These are phyloP conservation scores for Aureobasidium lini DNA, from an alignment of 2,329 filamentous ascomycete genomes.

Conservation along the genomic window DNA sequence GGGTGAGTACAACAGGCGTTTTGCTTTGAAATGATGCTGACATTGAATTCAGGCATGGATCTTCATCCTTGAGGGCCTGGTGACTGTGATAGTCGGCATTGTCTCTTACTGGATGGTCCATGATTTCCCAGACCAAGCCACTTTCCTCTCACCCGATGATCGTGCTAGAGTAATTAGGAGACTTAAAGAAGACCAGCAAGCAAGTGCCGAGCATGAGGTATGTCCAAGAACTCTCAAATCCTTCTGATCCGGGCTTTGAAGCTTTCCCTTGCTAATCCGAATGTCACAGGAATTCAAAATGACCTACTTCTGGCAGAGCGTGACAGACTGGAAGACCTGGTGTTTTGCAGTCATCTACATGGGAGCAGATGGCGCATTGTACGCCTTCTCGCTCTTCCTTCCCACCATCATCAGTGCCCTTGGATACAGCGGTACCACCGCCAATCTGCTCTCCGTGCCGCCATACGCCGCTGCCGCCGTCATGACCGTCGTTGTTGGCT, in stretches of 20 bases:
- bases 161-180: slow-evolving; percentile 64
- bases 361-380: slow-evolving; percentile 62
- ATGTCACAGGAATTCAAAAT: slow-evolving; percentile 53
- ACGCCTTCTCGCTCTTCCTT: slow-evolving; percentile 70
- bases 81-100: slow-evolving; percentile 61
- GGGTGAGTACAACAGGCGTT: slow-evolving; percentile 17
- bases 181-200: slow-evolving; percentile 63
- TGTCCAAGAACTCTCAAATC: background rate
- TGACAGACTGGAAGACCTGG: slow-evolving; percentile 83
- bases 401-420: slow-evolving; percentile 65
- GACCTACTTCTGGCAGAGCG: slow-evolving; percentile 61
- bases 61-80: slow-evolving; percentile 51
- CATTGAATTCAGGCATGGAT: slow-evolving; percentile 29
- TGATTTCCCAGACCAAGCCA: slow-evolving; percentile 70
- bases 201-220: slow-evolving; percentile 61
- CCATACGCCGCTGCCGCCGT: slow-evolving; percentile 66
- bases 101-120: slow-evolving; percentile 70
- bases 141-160: slow-evolving; percentile 62
- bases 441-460: slow-evolving; percentile 67
- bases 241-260: background rate
- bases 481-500: slow-evolving; percentile 63
- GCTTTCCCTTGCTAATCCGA: background rate
- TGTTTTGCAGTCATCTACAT: slow-evolving; percentile 69
- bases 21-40: background rate
- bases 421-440: slow-evolving; percentile 52